phyloP scores from a whole-genome alignment of 2,329 filamentous ascomycete genomes.

The Cordyceps farinosa region DNA sequence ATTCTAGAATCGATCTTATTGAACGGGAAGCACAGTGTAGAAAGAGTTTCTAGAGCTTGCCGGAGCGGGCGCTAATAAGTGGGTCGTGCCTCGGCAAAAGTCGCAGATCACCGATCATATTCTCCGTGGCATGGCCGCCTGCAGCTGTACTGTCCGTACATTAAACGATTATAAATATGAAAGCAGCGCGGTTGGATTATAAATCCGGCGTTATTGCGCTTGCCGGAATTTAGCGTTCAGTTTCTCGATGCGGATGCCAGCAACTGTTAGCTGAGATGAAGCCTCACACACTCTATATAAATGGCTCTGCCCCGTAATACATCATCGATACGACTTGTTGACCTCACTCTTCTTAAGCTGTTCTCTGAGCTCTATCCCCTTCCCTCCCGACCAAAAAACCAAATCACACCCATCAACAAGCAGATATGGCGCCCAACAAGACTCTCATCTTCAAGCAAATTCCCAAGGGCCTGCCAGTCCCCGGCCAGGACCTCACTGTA shows the following conservation, averaged over 20 bases:
- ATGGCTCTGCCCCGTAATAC: neutral
- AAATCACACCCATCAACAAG: neutral
- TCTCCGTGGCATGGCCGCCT: neutral
- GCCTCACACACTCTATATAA: neutral
- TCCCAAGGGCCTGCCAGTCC: conserved; percentile 63
- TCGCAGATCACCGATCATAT: neutral
- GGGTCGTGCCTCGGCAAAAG: neutral
- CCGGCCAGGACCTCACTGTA: conserved; percentile 66
- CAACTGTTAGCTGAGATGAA: neutral
- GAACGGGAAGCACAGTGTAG: neutral
- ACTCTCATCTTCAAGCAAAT: conserved; percentile 68
- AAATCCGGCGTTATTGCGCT: neutral
- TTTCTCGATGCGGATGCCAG: neutral
- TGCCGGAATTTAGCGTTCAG: neutral
- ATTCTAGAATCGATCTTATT: too few relatives aligned
- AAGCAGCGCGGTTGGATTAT: neutral
- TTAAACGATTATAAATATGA: neutral
- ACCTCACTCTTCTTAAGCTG: neutral
- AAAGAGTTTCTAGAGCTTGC: neutral
- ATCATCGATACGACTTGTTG: neutral
- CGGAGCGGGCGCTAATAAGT: neutral
- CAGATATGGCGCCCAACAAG: conserved; percentile 58
- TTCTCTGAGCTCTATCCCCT: neutral
- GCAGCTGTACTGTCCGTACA: neutral
- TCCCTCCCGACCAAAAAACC: too few relatives aligned